Conservation (phyloP, 1,284 basidiomycete genomes). For the Limonomyces culmigenus region DNA sequence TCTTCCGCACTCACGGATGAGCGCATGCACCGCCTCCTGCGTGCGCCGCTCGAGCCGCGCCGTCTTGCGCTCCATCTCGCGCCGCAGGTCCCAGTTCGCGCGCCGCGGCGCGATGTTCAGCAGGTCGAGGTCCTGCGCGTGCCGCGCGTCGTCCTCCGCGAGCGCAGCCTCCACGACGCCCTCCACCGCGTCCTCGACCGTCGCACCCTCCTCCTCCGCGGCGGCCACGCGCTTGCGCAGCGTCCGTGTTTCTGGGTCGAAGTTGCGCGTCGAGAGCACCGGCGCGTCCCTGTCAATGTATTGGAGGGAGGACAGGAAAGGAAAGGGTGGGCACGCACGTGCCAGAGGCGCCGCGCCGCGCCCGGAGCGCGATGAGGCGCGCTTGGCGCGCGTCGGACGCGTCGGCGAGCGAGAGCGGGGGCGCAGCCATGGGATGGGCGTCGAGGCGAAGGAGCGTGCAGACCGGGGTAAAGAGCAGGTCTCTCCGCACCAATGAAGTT, state of each 20-base stretch:
- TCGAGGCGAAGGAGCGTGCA: no score
- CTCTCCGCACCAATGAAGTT: no score
- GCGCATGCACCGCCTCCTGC: conserved; percentile 79
- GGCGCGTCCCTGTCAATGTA: conserved; percentile 13
- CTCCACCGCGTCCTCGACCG: conserved; percentile 74
- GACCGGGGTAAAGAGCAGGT: no score
- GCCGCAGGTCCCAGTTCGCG: conserved; percentile 94
- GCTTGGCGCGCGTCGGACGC: conserved; percentile 77
- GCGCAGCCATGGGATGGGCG: no score
- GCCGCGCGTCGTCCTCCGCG: conserved; percentile 67
- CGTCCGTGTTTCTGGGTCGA: conserved; percentile 71
- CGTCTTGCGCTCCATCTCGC: conserved; percentile 84
- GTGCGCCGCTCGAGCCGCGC: conserved; percentile 80
- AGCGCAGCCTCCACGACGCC: conserved; percentile 78
- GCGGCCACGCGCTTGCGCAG: conserved; percentile 42
- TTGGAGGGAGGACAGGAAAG: conserved; percentile 1
- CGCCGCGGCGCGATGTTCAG: conserved; percentile 95
- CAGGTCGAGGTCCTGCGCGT: conserved; percentile 82
- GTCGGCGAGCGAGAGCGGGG: conserved; percentile 76
- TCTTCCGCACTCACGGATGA: conserved; percentile 74
- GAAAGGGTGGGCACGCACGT: conserved; percentile 16
- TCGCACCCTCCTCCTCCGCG: conserved; percentile 46
- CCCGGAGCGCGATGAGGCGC: conserved; percentile 71
- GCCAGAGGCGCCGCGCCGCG: conserved; percentile 19
- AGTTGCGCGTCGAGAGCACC: conserved; percentile 67